Evolutionary conservation across 805 yeast species (phyloP).

Genomic region (Cyberlindnera mississippiensis): DNA sequence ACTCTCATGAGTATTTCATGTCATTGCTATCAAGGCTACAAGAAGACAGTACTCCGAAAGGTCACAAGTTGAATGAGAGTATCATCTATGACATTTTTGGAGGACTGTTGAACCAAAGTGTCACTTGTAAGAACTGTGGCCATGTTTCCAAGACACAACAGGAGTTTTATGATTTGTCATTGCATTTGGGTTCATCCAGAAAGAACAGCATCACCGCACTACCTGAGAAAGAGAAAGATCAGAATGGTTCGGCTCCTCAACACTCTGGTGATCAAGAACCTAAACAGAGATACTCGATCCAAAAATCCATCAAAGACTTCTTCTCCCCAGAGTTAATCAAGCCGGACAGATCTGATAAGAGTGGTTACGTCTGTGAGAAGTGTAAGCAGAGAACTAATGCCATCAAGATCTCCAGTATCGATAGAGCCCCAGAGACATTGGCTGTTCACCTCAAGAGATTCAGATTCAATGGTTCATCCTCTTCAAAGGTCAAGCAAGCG

Average conservation of each 20-base stretch:
- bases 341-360: conserved; percentile 59
- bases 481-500: conserved; percentile 83
- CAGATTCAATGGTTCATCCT: conserved; percentile 75
- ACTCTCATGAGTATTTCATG: conserved; percentile 96
- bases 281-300: conserved; percentile 54
- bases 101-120: conserved; percentile 79
- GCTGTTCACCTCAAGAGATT: conserved; percentile 87
- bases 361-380: conserved; percentile 84
- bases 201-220: conserved; percentile 17
- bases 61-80: conserved; percentile 75
- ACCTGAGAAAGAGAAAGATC: conserved; percentile 8
- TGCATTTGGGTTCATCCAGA: conserved; percentile 49
- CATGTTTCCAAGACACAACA: conserved; percentile 83
- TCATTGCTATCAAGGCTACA: conserved; percentile 82
- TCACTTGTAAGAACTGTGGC: conserved; percentile 80
- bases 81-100: conserved; percentile 92
- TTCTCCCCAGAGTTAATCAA: conserved; percentile 79
- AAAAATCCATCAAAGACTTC: conserved; percentile 72
- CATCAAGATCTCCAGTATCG: conserved; percentile 66
- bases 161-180: conserved; percentile 88
- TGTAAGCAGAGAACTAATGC: conserved; percentile 80
- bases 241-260: conserved; percentile 7
- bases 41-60: conserved; percentile 90
- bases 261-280: conserved; percentile 6
- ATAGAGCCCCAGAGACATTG: conserved; percentile 83